Base-by-base conservation (phyloP, 495 filamentous ascomycete genomes). In the Neurospora intermedia region DNA sequence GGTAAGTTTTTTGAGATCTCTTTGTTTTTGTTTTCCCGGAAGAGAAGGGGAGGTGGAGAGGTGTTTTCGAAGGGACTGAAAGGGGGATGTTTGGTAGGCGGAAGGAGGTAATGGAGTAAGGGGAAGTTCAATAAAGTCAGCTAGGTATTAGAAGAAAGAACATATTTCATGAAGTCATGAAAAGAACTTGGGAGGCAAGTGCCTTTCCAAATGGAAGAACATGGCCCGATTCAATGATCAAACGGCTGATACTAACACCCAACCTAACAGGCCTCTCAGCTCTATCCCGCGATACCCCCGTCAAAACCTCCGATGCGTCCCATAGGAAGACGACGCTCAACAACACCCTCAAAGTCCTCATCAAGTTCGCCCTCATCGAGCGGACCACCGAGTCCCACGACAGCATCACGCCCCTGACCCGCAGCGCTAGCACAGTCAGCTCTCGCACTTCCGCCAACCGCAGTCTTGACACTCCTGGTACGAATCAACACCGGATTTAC, bases 361-460 rank as follows among this genome's bases (percentile, higher is more conserved):
- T 92, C 69, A 86, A 86, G 3, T 91, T 93, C 72, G 91, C 90
- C 2, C 83, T 94, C 15, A 84, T 94, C 71, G 91, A 93, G 73
- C 83, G 91, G 38, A 89, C 88, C 69, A 89, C 88, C 70, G 87
- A 89, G 70, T 83, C 80, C 16, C 83, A 85, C 59, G 82, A 83
- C 43, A 75, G 78, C n/a, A 35, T 62, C 6, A 62, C 54, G 3
- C 54, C 54, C 6, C 54, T 62, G 4, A 62, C 54, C 11, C 54
- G 54, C 11, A 62, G 54, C 15, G 27, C 54, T 2, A 82, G 81
- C 7, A 78, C 81, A 1, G 76, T 77, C 23, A 80, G 82, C 18
- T 46, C 43, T 46, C 43, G 8, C 43, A 46, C 18, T 4, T 46
- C 43, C 3, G 2, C 43, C 3, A 1, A 46, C n/a, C 43, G 43